Percentiles rank a stretch among this genome's conserved stretches.
Evolutionary conservation across 2,329 filamentous ascomycete genomes (phyloP).

Genomic region (Ophiosphaerella narmari): DNA sequence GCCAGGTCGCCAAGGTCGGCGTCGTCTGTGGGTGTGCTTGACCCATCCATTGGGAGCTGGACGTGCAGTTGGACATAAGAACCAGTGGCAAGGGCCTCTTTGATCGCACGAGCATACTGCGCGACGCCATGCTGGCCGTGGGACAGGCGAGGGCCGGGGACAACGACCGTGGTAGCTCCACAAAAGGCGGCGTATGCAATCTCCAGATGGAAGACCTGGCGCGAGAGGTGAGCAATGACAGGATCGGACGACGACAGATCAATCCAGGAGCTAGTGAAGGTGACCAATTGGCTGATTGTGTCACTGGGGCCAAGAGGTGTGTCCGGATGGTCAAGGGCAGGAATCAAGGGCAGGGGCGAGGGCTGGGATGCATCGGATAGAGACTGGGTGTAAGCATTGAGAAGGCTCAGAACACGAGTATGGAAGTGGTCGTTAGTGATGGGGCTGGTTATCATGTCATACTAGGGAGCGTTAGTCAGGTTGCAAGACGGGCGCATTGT

Average conservation of each 20-base stretch:
- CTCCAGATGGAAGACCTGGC: conserved; percentile 88
- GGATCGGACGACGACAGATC: conserved; percentile 84
- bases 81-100: conserved; percentile 76
- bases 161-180: conserved; percentile 79
- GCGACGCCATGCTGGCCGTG: conserved; percentile 62
- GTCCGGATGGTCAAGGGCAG: conserved; percentile 77
- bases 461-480: conserved; percentile 55
- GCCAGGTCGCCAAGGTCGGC: conserved; percentile 60
- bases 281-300: conserved; percentile 74
- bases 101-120: conserved; percentile 82
- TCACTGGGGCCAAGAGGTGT: conserved; percentile 72
- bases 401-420: conserved; percentile 66
- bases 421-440: conserved; percentile 78
- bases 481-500: not conserved
- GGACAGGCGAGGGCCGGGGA: conserved; percentile 75
- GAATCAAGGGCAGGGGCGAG: conserved; percentile 52
- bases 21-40: conserved; percentile 63
- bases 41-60: conserved; percentile 81
- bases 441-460: conserved; percentile 77
- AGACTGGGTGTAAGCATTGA: conserved; percentile 59
- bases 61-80: conserved; percentile 80
- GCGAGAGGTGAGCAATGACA: conserved; percentile 80
- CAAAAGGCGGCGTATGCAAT: conserved; percentile 95
- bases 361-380: conserved; percentile 50
- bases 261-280: conserved; percentile 87